Conservation (phyloP, 352 stramenopile species). For the Globisporangium orthogonon region DNA sequence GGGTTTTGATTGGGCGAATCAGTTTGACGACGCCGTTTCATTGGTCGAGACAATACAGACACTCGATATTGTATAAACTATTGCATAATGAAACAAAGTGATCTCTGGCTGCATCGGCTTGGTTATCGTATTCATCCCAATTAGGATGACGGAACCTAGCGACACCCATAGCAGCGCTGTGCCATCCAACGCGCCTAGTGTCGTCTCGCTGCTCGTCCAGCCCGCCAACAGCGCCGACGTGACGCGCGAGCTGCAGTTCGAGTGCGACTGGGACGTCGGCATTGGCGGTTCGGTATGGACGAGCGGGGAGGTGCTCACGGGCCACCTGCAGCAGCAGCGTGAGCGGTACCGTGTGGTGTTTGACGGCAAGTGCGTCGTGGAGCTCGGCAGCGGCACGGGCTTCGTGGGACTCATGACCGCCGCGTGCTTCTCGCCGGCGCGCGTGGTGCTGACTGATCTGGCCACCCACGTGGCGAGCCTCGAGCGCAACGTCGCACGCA, state of each 20-base stretch:
- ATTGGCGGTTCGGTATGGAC: conserved; percentile 84
- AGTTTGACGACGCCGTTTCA: too few relatives aligned
- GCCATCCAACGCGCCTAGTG: background rate
- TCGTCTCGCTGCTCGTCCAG: conserved; percentile 43
- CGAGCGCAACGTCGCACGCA: conserved; percentile 51
- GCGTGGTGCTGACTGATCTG: conserved; percentile 70
- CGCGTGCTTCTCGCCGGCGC: conserved; percentile 45
- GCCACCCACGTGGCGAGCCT: conserved; percentile 47
- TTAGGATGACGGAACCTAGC: too few relatives aligned
- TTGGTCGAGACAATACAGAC: too few relatives aligned
- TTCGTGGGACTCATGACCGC: conserved; percentile 66
- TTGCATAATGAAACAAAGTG: too few relatives aligned
- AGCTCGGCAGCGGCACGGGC: conserved; percentile 74
- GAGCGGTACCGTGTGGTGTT: conserved; percentile 44
- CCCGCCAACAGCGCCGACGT: conserved; percentile 22
- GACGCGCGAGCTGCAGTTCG: conserved; percentile 42
- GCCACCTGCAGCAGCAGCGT: conserved; percentile 50
- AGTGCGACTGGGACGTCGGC: conserved; percentile 74
- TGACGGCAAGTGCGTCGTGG: conserved; percentile 51
- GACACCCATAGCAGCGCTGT: too few relatives aligned
- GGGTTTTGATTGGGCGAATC: too few relatives aligned
- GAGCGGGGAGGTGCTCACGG: conserved; percentile 64
- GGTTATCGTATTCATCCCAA: too few relatives aligned
- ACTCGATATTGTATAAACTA: too few relatives aligned
- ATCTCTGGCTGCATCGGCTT: too few relatives aligned